These are phyloP conservation scores for Tetracladium maxilliforme DNA, from an alignment of 2,329 filamentous ascomycete genomes.

Conservation along the genomic window DNA sequence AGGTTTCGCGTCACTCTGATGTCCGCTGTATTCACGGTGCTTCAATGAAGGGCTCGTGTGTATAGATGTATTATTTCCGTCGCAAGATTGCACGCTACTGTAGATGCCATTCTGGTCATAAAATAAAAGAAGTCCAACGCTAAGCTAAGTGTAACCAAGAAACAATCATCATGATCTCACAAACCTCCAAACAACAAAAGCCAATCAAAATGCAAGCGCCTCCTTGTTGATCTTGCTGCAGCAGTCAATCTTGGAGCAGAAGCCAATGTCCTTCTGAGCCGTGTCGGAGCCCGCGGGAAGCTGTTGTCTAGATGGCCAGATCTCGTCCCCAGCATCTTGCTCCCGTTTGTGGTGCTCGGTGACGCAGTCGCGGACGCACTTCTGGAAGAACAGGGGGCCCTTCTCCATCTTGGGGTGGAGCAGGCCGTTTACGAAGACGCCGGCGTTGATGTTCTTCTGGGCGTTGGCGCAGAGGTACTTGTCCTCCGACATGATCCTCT, in stretches of 20 bases:
- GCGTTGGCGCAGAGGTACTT: constrained; percentile 31
- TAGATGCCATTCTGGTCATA: too few species aligned
- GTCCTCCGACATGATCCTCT: constrained; percentile 34
- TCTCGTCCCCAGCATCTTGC: not conserved
- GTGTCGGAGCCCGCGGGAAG: constrained; percentile 12
- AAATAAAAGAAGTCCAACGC: too few species aligned
- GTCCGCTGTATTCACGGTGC: too few species aligned
- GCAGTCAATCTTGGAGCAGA: constrained; percentile 20
- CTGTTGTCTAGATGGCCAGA: constrained; percentile 21
- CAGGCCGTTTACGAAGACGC: constrained; percentile 34
- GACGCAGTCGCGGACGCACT: not conserved
- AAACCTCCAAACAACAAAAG: too few species aligned
- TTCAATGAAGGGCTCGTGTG: too few species aligned
- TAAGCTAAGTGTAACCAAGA: too few species aligned
- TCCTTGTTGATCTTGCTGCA: too few species aligned
- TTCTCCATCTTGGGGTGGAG: constrained; percentile 35
- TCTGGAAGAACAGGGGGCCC: constrained; percentile 17
- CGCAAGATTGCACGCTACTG: too few species aligned
- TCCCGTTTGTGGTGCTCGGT: not conserved
- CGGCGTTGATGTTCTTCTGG: constrained; percentile 32
- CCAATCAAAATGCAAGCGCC: too few species aligned
- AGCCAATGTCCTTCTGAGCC: constrained; percentile 13
- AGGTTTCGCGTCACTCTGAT: too few species aligned
- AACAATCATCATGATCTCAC: too few species aligned
- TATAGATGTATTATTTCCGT: too few species aligned